A percentile compares a stretch with the other conserved stretches of the same genome.
phyloP scores from a whole-genome alignment of 139 green algal species.

The Tetraselmis striata region DNA sequence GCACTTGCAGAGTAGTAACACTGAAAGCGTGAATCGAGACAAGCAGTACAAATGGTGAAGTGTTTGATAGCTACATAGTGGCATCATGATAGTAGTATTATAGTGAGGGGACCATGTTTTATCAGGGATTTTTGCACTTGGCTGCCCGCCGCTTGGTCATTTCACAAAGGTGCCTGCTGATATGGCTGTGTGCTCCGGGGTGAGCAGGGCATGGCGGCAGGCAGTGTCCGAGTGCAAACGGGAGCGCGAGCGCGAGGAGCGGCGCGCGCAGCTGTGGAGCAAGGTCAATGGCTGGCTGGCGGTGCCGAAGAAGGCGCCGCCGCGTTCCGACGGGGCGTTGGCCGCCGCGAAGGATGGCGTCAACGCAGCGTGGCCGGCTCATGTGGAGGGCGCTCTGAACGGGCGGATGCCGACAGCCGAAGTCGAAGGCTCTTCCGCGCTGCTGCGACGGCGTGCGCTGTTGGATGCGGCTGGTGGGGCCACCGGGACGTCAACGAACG shows the following conservation, averaged over 20 bases:
- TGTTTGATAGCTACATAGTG: not conserved
- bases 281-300: not conserved
- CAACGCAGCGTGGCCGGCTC: not conserved
- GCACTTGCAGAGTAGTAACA: no score
- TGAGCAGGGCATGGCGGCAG: no score
- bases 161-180: no score
- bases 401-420: not conserved
- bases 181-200: no score
- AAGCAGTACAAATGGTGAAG: no score
- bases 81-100: no score
- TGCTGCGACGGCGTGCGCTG: not conserved
- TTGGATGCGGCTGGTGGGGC: not conserved
- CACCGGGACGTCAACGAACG: not conserved
- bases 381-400: not conserved
- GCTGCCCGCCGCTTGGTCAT: no score
- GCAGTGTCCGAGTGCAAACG: not conserved
- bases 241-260: not conserved
- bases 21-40: no score
- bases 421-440: not conserved
- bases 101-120: no score
- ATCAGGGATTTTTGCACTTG: no score
- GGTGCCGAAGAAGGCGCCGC: not conserved
- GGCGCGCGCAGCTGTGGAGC: not conserved
- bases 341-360: not conserved
- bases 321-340: not conserved